Conservation (phyloP, 176 grass and related monocot genomes). For the Musa troglodytarum region DNA sequence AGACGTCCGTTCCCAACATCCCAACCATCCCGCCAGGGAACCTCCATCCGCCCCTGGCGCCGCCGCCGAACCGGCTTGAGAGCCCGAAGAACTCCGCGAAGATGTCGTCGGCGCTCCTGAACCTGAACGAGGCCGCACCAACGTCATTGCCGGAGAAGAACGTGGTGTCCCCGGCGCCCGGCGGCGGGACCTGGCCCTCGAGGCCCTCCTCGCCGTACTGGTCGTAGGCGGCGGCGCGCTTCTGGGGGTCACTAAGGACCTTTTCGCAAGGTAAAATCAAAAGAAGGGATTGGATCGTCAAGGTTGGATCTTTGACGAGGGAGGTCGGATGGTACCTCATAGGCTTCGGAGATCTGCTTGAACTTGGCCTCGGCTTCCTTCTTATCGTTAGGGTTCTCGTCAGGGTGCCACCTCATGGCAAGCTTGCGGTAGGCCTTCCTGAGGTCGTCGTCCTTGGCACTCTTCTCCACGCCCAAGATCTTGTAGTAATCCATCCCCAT, state of each 20-base stretch:
- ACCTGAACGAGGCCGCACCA: slow-evolving; percentile 40
- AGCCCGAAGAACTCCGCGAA: slow-evolving; percentile 82
- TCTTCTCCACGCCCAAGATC: slow-evolving; percentile 61
- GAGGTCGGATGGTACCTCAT: slow-evolving; percentile 37
- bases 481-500: slow-evolving; percentile 96
- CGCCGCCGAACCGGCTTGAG: slow-evolving; percentile 33
- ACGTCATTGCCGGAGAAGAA: slow-evolving; percentile 37
- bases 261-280: slow-evolving; percentile 20
- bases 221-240: slow-evolving; percentile 70
- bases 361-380: slow-evolving; percentile 94
- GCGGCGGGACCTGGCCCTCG: slow-evolving; percentile 53
- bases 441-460: slow-evolving; percentile 69
- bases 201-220: slow-evolving; percentile 90
- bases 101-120: slow-evolving; percentile 69
- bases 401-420: slow-evolving; percentile 73
- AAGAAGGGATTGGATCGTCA: neutral
- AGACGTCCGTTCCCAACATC: slow-evolving; percentile 47
- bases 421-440: slow-evolving; percentile 86
- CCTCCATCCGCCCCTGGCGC: slow-evolving; percentile 41
- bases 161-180: slow-evolving; percentile 31
- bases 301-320: neutral
- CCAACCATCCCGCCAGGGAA: slow-evolving; percentile 28
- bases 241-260: slow-evolving; percentile 88
- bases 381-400: slow-evolving; percentile 30
- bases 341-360: slow-evolving; percentile 95